A percentile compares a stretch with the other conserved stretches of the same genome.
phyloP scores from a whole-genome alignment of 441 rosid genomes.

The Adansonia gregorii region DNA sequence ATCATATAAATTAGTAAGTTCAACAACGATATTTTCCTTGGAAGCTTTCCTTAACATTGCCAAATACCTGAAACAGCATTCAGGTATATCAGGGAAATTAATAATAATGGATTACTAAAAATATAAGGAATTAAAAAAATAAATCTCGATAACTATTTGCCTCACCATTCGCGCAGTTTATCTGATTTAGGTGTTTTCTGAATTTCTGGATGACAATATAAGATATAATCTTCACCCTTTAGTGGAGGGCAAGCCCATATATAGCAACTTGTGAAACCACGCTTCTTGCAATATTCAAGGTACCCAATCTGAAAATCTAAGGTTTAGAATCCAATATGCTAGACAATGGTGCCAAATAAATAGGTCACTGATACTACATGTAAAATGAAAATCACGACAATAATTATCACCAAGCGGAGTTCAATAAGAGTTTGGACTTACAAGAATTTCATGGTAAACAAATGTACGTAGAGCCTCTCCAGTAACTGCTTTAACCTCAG shows the following conservation, averaged over 20 bases:
- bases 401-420: neutral
- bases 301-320: slow-evolving; percentile 79
- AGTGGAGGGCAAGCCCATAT: slow-evolving; percentile 99
- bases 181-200: slow-evolving; percentile 99
- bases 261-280: slow-evolving; percentile 99
- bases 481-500: slow-evolving; percentile 86
- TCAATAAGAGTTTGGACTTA: slow-evolving; percentile 38
- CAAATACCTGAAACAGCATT: slow-evolving; percentile 69
- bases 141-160: slow-evolving; percentile 23
- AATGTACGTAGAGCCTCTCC: slow-evolving; percentile 99
- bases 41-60: slow-evolving; percentile 88
- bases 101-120: slow-evolving; percentile 8
- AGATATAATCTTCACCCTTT: slow-evolving; percentile 98
- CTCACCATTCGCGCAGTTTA: slow-evolving; percentile 97
- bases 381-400: slow-evolving; percentile 28
- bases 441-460: slow-evolving; percentile 99
- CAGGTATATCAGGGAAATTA: slow-evolving; percentile 17
- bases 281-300: slow-evolving; percentile 96
- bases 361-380: slow-evolving; percentile 4
- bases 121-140: neutral
- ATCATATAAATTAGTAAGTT: slow-evolving; percentile 87
- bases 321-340: slow-evolving; percentile 20
- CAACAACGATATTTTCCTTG: slow-evolving; percentile 88
- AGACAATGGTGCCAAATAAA: slow-evolving; percentile 15
- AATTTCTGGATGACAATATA: slow-evolving; percentile 99